Base-by-base conservation (phyloP, 1,139 yeast species). In the Pichia norvegensis region DNA sequence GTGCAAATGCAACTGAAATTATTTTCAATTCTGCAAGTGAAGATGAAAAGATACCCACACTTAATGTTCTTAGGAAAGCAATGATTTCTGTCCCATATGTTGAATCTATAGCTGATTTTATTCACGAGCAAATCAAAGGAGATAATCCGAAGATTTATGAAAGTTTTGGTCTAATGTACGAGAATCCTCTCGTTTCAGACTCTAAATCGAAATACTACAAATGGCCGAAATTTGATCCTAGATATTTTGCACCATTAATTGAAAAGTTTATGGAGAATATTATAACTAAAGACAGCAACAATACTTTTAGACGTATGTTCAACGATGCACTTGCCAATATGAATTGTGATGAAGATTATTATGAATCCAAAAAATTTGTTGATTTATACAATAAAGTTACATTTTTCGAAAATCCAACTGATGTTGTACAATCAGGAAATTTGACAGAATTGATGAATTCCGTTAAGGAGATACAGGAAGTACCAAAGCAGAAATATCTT, bases 211-310 rank as follows among this genome's bases (percentile, higher is more conserved):
- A 37, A 16, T 39, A 41, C 11, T 17, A 41, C 1, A 43, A 46
- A 40, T 46, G 51, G 49, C 44, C 36, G 40, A 41, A 36, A 13
- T 43, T 48, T 20, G 49, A 48, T 40, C 29, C 29, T 8, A 48
- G 47, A 33, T 48, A 46, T 29, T 48, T 39, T 20, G 17, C 42
- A 1, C 37, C 46, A 22, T 29, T 48, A 10, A 13, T 46, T 17
- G 40, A 43, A 20, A 33, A 33, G 4, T 41, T 21, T 16, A 48
- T 48, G 51, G 31, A 29, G 17, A 33, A 37, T 5, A 20, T 43
- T 21, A 36, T 48, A 11, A 2, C 38, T 11, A 48, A 46, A 25
- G 45, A 40, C 7, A 10, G 29, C 1, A 48, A 46, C 16, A 7
- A 11, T 1, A 23, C 44, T 4, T 16, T 48, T 1, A 38, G 22